Percentiles rank a stretch among this genome's conserved stretches.
Evolutionary conservation across 164 flowering plant genomes (phyloP).

Genomic region (Vitis cinerea): DNA sequence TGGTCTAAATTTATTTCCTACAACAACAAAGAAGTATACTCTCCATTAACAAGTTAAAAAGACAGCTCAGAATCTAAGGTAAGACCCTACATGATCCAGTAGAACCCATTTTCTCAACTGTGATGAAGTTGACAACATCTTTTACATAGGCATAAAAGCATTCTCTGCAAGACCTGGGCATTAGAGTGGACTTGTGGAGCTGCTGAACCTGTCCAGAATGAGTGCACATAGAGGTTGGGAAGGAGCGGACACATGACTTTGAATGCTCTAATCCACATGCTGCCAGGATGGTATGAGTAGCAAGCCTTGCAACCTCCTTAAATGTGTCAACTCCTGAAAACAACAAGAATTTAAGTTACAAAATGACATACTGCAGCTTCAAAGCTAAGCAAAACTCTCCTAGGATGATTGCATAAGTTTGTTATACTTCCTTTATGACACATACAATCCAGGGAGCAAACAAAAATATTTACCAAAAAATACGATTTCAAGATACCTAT

Average conservation of each 20-base stretch:
- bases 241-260: conserved; percentile 23
- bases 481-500: too few relatives aligned
- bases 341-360: too few relatives aligned
- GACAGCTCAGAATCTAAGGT: too few relatives aligned
- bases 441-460: too few relatives aligned
- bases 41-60: too few relatives aligned
- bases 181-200: conserved; percentile 35
- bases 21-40: too few relatives aligned
- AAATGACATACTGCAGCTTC: too few relatives aligned
- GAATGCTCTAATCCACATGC: conserved; percentile 70
- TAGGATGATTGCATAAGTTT: too few relatives aligned
- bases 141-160: conserved; percentile 63
- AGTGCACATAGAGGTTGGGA: conserved; percentile 36
- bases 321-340: conserved; percentile 45
- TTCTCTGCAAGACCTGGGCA: conserved; percentile 61
- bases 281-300: conserved; percentile 69
- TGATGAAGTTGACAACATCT: conserved; percentile 45
- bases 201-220: conserved; percentile 30
- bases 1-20: too few relatives aligned
- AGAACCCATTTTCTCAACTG: conserved; percentile 32
- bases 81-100: background rate
- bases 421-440: too few relatives aligned
- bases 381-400: too few relatives aligned
- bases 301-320: conserved; percentile 62
- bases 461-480: too few relatives aligned